These are phyloP conservation scores for Exophiala sp. DNA, from an alignment of 2,329 filamentous ascomycete genomes.

Conservation along the genomic window DNA sequence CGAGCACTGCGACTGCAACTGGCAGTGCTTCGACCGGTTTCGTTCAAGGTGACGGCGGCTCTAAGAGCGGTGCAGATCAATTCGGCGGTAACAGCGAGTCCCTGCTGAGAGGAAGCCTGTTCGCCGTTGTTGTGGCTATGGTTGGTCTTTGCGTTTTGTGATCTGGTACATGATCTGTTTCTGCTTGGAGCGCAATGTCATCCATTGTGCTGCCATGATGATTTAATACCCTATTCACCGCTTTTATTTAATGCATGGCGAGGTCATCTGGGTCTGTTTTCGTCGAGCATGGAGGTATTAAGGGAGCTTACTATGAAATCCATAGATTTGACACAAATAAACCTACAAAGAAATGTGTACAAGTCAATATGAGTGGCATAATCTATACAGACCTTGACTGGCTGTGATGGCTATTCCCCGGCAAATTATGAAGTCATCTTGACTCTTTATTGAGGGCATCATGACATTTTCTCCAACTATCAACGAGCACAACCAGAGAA, in stretches of 20 bases:
- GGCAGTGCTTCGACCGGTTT: conserved; percentile 28
- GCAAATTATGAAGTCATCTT: background rate
- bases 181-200: background rate
- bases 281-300: too few relatives aligned
- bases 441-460: background rate
- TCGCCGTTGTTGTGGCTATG: conserved; percentile 46
- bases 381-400: too few relatives aligned
- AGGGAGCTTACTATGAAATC: too few relatives aligned
- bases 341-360: too few relatives aligned
- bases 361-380: too few relatives aligned
- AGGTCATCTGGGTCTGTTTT: too few relatives aligned
- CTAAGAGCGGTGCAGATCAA: conserved; percentile 18
- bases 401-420: background rate
- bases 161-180: background rate
- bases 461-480: background rate
- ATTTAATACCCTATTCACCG: too few relatives aligned
- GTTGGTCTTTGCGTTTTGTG: conserved; percentile 45
- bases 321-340: too few relatives aligned
- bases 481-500: too few relatives aligned
- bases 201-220: background rate
- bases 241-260: too few relatives aligned
- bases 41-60: conserved; percentile 25
- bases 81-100: conserved; percentile 32
- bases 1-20: conserved; percentile 12
- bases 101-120: conserved; percentile 44